Evolutionary conservation across 257 asterid species (phyloP).

Genomic region (Linderniella brevidens): DNA sequence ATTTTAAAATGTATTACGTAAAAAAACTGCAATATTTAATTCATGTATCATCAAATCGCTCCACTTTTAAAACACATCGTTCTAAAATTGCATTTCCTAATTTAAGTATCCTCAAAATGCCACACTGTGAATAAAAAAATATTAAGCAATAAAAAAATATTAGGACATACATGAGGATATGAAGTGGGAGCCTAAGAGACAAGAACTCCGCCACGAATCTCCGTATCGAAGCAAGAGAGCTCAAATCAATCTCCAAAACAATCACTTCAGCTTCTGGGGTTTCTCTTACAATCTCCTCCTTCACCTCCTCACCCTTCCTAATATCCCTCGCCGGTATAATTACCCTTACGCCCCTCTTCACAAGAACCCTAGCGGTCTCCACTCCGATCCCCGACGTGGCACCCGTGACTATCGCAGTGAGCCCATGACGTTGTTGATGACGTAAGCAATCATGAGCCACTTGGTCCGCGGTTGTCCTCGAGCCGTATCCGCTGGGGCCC

Average conservation of each 20-base stretch:
- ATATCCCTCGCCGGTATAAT: slow-evolving; percentile 71
- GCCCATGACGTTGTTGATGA: slow-evolving; percentile 51
- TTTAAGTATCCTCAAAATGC: too few species aligned
- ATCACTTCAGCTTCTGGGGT: slow-evolving; percentile 43
- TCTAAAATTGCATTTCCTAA: too few species aligned
- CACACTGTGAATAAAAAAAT: neutral
- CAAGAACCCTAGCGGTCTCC: slow-evolving; percentile 80
- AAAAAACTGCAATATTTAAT: too few species aligned
- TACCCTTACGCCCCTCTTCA: slow-evolving; percentile 61
- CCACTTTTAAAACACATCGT: too few species aligned
- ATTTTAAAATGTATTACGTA: too few species aligned
- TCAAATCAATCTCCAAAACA: slow-evolving; percentile 62
- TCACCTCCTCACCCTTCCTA: slow-evolving; percentile 44
- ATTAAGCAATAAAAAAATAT: neutral
- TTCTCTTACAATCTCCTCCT: slow-evolving; percentile 38
- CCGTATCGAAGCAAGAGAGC: slow-evolving; percentile 68
- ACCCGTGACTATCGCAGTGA: too few species aligned
- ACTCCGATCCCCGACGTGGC: slow-evolving; percentile 92
- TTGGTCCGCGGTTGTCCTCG: slow-evolving; percentile 71
- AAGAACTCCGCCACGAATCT: slow-evolving; percentile 64
- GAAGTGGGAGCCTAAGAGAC: slow-evolving; percentile 64
- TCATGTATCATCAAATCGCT: too few species aligned
- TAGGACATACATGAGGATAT: slow-evolving; percentile 74
- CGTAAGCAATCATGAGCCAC: slow-evolving; percentile 41
- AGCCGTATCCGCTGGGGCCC: slow-evolving; percentile 73